These are phyloP conservation scores for Vitis labrusca DNA, from an alignment of 164 flowering plant species.

Conservation along the genomic window DNA sequence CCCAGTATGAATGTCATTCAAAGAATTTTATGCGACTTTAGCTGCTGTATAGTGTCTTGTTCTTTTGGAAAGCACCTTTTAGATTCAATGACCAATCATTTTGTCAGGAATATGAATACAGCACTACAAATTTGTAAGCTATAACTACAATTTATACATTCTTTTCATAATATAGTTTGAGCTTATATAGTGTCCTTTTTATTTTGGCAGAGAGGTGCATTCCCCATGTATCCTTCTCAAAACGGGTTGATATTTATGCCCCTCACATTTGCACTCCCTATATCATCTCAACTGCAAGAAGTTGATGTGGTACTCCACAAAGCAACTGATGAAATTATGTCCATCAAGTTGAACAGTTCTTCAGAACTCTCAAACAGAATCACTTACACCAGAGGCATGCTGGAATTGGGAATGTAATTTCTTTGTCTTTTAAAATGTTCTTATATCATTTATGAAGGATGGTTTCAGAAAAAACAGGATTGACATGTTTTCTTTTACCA, in stretches of 20 bases:
- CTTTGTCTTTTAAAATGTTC: neutral
- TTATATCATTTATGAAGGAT: no score
- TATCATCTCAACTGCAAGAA: slow-evolving; percentile 59
- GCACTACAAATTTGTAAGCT: no score
- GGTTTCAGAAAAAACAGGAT: no score
- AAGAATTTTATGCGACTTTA: no score
- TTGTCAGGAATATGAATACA: no score
- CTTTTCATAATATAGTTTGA: neutral
- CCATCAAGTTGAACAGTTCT: slow-evolving; percentile 43
- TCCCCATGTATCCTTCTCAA: slow-evolving; percentile 70
- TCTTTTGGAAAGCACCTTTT: no score
- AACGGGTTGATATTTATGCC: slow-evolving; percentile 84
- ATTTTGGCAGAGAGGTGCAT: slow-evolving; percentile 79
- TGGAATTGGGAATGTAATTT: slow-evolving; percentile 64
- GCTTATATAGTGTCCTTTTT: slow-evolving; percentile 16
- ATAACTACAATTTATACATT: no score
- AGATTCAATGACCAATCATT: no score
- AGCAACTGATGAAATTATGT: slow-evolving; percentile 86
- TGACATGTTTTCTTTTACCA: no score
- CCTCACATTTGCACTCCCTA: slow-evolving; percentile 57
- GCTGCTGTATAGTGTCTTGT: no score
- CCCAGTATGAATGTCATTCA: no score
- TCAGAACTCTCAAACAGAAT: slow-evolving; percentile 29
- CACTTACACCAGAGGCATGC: slow-evolving; percentile 61
- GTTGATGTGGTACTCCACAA: slow-evolving; percentile 82